Base-by-base conservation (phyloP, 2,329 filamentous ascomycete genomes). In the Fusarium temperatum region DNA sequence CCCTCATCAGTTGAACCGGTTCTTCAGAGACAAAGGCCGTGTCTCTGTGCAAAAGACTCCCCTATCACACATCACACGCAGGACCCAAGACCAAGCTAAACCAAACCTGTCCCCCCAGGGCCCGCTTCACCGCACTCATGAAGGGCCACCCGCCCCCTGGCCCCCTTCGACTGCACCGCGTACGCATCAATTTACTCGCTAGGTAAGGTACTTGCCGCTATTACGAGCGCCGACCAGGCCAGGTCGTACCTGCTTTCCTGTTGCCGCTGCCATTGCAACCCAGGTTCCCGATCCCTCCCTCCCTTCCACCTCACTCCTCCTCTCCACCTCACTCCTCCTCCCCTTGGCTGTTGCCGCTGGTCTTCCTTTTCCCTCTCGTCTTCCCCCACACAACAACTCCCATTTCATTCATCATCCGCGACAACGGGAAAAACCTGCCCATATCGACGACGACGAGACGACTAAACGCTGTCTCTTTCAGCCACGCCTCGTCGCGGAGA, bases 401-500 rank as follows among this genome's bases (percentile, higher is more conserved):
- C 66, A 74, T 74, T 58, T 73, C 70, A 62, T 73, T 70, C 73
- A 75, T 64, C 72, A 68, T 75, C 73, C 64, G 68, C 73, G 73
- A 77, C 74, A 66, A 74, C 68, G 62, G 63, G 65, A 70, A 66
- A 74, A 65, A 60, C 61, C 56, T 65, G 56, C 60, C 53, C 45
- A 36, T 53, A 71, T 67, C 63, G 63, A 78, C 75, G 73, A 77
- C 77, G 76, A 77, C 76, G 76, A 66, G 65, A 77, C 68, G 63
- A 70, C 30, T 51, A 70, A 65, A 66, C 70, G 68, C 63, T 66
- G 69, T 63, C 48, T 45, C 66, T 64, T 51, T 54, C 73, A 76
- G 67, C 72, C 63, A 74, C 72, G 66, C 74, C 73, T 74, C 75
- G 75, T 78, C 75, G 66, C 72, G 70, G 73, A 78, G 75, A 77